These are phyloP conservation scores for Camellia sinensis DNA, from an alignment of 148 eudicot species.

Conservation along the genomic window DNA sequence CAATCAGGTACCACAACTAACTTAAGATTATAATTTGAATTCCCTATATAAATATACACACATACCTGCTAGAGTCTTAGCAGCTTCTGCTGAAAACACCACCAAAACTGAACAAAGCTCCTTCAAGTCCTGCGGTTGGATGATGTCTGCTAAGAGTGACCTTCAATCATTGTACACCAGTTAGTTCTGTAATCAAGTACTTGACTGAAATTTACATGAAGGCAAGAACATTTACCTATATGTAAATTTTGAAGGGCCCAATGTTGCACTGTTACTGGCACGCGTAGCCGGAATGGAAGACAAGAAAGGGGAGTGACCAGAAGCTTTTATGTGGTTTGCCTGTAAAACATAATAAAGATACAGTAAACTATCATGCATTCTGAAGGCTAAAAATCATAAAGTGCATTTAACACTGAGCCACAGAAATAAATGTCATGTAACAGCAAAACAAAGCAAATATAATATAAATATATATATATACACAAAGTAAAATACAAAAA, in stretches of 20 bases:
- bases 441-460: background rate
- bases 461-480: too few species aligned
- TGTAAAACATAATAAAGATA: slow-evolving; percentile 23
- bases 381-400: background rate
- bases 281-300: slow-evolving; percentile 48
- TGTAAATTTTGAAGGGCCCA: slow-evolving; percentile 63
- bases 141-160: slow-evolving; percentile 87
- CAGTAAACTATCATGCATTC: background rate
- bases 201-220: background rate
- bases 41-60: background rate
- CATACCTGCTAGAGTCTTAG: slow-evolving; percentile 74
- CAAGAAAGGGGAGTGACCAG: slow-evolving; percentile 45
- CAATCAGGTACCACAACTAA: background rate
- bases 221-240: slow-evolving; percentile 56
- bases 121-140: slow-evolving; percentile 79
- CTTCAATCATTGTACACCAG: slow-evolving; percentile 32
- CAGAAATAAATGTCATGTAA: background rate
- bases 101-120: slow-evolving; percentile 88
- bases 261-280: slow-evolving; percentile 35
- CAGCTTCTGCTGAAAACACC: slow-evolving; percentile 80
- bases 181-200: slow-evolving; percentile 28
- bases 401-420: background rate
- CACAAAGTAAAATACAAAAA: background rate
- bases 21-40: background rate
- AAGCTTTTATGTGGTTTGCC: slow-evolving; percentile 58